Conservation (phyloP, 129 eudicot species). For the Flaveria sonorensis region DNA sequence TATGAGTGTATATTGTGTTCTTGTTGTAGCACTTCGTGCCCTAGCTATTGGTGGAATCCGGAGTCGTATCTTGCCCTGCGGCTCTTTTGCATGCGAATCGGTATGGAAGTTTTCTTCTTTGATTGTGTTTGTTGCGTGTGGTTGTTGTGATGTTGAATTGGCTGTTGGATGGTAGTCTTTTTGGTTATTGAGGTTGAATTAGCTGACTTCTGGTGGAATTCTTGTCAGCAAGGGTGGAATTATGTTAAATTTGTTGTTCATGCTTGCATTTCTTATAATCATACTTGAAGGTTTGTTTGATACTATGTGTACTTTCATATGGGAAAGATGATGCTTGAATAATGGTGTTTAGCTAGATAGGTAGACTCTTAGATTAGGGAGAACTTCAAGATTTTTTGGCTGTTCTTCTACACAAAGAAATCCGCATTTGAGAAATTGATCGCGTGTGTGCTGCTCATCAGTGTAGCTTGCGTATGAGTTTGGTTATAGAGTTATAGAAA, state of each 20-base stretch:
- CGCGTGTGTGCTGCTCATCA: background rate
- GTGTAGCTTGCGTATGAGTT: background rate
- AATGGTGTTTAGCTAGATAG: constrained; percentile 13
- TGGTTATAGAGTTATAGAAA: background rate
- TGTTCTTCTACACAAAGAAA: too few relatives aligned
- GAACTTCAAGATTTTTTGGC: background rate
- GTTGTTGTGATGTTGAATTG: background rate
- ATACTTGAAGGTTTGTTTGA: too few relatives aligned
- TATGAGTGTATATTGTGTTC: constrained; percentile 88
- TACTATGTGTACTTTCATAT: too few relatives aligned
- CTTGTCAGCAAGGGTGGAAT: background rate
- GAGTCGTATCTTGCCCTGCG: constrained; percentile 86
- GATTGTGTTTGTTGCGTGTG: background rate
- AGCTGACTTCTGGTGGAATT: background rate
- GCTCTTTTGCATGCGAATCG: constrained; percentile 86
- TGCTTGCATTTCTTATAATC: background rate
- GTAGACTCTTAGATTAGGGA: background rate
- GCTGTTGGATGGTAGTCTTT: background rate
- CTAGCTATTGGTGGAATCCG: constrained; percentile 99
- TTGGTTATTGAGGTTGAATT: background rate
- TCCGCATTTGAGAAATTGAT: background rate
- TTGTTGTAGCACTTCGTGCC: constrained; percentile 93
- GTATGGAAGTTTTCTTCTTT: constrained; percentile 22
- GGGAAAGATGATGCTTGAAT: too few relatives aligned
- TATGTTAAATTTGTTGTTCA: background rate